A percentile compares a stretch with the other conserved stretches of the same genome.
Conservation (phyloP, 2,329 filamentous ascomycete species). For the Botrytis elliptica region DNA sequence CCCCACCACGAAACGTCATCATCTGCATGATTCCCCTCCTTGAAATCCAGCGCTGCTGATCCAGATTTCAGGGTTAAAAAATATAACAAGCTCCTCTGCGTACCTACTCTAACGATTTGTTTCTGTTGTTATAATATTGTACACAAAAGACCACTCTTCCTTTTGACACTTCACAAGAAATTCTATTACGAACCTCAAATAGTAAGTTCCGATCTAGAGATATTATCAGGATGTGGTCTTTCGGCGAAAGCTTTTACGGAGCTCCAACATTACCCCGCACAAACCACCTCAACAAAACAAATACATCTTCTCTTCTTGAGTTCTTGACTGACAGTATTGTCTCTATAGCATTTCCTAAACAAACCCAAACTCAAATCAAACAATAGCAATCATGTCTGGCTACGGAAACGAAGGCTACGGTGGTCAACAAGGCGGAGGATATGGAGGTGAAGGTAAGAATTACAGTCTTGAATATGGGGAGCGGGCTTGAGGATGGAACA, state of each 20-base stretch:
- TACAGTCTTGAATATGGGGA: neutral
- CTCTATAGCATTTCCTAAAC: neutral
- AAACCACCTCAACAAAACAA: conserved; percentile 6
- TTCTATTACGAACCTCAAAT: neutral
- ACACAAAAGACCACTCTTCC: neutral
- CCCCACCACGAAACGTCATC: conserved; percentile 16
- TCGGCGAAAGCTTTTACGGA: neutral
- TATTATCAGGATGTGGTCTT: neutral
- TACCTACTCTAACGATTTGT: neutral
- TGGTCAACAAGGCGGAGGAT: conserved; percentile 17
- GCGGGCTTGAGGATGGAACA: neutral
- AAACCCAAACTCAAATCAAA: neutral
- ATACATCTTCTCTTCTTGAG: neutral
- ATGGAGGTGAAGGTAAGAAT: conserved; percentile 7
- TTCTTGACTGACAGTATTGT: neutral
- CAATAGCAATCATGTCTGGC: conserved; percentile 22
- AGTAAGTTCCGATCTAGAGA: neutral
- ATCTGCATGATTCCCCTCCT: conserved; percentile 14
- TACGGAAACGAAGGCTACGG: conserved; percentile 24
- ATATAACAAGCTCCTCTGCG: neutral
- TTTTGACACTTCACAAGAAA: neutral
- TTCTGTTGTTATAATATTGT: neutral
- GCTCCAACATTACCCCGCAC: conserved; percentile 2
- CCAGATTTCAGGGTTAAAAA: neutral
- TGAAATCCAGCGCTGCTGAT: neutral